These are phyloP conservation scores for Sclerotiophoma versabilis DNA, from an alignment of 2,329 filamentous ascomycete genomes.

Conservation along the genomic window DNA sequence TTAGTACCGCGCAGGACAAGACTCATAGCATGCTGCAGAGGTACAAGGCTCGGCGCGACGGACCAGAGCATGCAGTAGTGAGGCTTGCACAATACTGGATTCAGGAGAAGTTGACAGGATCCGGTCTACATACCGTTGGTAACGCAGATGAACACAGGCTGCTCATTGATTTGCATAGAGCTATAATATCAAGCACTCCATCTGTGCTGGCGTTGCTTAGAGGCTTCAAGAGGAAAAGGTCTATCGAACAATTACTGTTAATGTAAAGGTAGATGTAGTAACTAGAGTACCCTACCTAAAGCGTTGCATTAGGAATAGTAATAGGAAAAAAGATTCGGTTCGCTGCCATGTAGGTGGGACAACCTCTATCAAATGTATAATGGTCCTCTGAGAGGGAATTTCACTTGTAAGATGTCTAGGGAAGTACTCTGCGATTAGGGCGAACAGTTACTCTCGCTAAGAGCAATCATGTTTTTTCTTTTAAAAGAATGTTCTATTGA, in stretches of 20 bases:
- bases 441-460: not conserved
- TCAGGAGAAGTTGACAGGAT: not conserved
- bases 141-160: not conserved
- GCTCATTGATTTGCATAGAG: not conserved
- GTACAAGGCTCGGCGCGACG: not conserved
- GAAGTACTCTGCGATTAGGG: not conserved
- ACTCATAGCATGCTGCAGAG: not conserved
- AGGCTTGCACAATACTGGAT: not conserved
- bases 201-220: not conserved
- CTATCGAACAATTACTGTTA: not conserved
- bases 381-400: not conserved
- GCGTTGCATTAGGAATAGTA: too few species aligned
- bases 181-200: not conserved
- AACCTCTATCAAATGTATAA: not conserved
- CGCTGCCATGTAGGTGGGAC: too few species aligned
- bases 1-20: not conserved
- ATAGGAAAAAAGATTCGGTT: not conserved
- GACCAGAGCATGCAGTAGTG: not conserved
- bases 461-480: not conserved
- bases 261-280: not conserved
- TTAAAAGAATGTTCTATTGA: not conserved
- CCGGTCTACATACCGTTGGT: not conserved
- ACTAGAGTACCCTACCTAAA: not conserved
- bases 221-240: constrained; percentile 1
- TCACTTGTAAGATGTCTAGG: not conserved